Base-by-base conservation (phyloP, 352 stramenopile genomes). In the Thraustochytrium sp. region DNA sequence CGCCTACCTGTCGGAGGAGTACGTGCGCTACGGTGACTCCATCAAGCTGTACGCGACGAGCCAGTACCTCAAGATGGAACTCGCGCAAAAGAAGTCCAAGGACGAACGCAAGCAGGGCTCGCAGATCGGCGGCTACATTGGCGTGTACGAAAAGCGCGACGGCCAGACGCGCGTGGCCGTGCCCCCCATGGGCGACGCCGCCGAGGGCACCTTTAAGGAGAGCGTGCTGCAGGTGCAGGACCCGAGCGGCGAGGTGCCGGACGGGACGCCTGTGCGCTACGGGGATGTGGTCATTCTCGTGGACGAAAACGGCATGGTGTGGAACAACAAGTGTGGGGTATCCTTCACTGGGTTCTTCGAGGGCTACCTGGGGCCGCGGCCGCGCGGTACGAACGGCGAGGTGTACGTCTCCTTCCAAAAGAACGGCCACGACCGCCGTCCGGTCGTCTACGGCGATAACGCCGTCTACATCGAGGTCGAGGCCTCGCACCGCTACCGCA, bases 341-440 rank as follows among this genome's bases (percentile, higher is more conserved):
- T 49, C 55, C 34, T 73, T 73, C 38, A 46, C 75, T 1, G 56
- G 54, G 0, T 84, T 76, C 3, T 84, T 84, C 29, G 75, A 84
- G 49, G 75, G 75, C 31, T 84, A 84, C 8, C 55, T 84, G n/a
- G 56, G 61, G 26, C 61, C 61, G n/a, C n/a, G 51, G n/a, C 75
- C 75, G n/a, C 38, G 75, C 13, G 61, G 61, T 26, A 75, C 49
- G 23, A 51, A 83, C 34, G 75, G 75, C 34, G 75, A 84, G 31
- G 42, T 84, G n/a, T 84, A 76, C 37, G 61, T 84, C 1, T 84
- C 75, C 13, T 84, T 84, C 13, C 61, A 76, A 53, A 84, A 84
- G 75, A 84, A 84, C 36, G 56, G 56, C 5, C 55, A 84, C 42
- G 61, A 84, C 16, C 44, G 38, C n/a, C 75, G 61, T 16, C 75